Base-by-base conservation (phyloP, 306 rosid species). In the Spatholobus suberectus region DNA sequence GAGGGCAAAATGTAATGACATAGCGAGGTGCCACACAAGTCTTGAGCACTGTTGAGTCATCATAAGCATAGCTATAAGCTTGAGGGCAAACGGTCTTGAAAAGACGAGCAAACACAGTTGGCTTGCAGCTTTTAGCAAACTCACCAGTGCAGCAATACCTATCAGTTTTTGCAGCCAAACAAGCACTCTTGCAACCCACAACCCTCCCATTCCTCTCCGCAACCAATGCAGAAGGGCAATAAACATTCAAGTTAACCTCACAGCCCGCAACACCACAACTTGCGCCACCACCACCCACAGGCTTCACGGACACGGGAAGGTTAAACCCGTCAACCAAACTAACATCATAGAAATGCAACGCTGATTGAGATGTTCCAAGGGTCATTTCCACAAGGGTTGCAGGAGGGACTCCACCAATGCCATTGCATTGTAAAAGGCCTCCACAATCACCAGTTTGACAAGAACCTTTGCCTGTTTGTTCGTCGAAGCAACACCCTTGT, bases 241-340 rank as follows among this genome's bases (percentile, higher is more conserved):
- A 86, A 13, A 40, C 81, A 34, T 91, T 91, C 93, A 91, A 44
- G 46, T 94, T 77, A 34, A 76, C 81, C 82, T 84, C 92, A 65
- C 98, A 92, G 0, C 86, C 76, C 1, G 97, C 97, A 15, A 85
- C 80, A 0, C 92, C 93, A 18, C 94, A 91, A 62, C 2, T 18
- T 5, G 18, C 18, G 26, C 23, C 41, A 29, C 23, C 11, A 14
- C 41, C 82, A 0, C 90, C 87, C 0, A 85, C 11, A 0, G 95
- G 89, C 54, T 54, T 66, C 97, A 92, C 85, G 0, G 94, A 84
- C 24, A 88, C 79, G 0, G 97, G 97, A 7, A 92, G 75, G 26
- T 90, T 94, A 55, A 94, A 94, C 11, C 97, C 98, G 14, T 90
- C 97, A 46, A 89, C 92, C 79, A 92, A 81, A 66, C 98, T 94